Evolutionary conservation across 495 filamentous ascomycete species (phyloP), one percentile per base, ranked within the genome.

Genomic region (Apodospora peruviana): DNA sequence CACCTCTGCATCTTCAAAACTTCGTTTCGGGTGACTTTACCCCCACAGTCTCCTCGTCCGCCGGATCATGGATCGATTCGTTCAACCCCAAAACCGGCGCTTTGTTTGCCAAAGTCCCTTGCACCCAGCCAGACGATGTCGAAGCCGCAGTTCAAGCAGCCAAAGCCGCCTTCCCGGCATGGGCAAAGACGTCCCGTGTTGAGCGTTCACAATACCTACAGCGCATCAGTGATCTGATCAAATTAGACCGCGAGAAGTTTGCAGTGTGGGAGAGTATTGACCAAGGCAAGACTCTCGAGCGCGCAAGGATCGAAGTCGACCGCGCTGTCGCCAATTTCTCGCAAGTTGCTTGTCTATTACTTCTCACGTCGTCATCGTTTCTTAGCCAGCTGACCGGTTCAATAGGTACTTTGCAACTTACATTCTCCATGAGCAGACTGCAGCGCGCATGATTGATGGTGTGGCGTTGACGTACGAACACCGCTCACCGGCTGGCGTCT

Each of bases 221-320:
- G 32, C 55, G 49, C 22, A 23, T 63, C 9, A 53, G 48, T 29
- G 47, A 63, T 17, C 25, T 63, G 32, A 45, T 63, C 44, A 42
- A 48, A 29, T 41, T 55, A 17, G 25, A 60, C 18, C 48, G 54
- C 3, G 60, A 63, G 16, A 34, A 56, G 5, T 53, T 63, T 39
- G 60, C 60, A n/a, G 57, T 58, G n/a, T 63, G 60, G 60, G 60
- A 63, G 38, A 60, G 57, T 34, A 55, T 63, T 19, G 57, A 63
- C 21, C 60, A 63, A 25, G 60, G 60, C 5, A 63, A 63, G 50
- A 60, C 54, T 14, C 3, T 63, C 10, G 54, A 60, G 20, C 38
- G 60, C 19, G 60, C 60, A 0, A 44, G 57, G 22, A 32, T 60
- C 17, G 60, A 63, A 24, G 54, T 60, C 2, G 57, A 60, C 16